Percentiles rank a stretch among this genome's conserved stretches.
phyloP scores from a whole-genome alignment of 2,329 filamentous ascomycete species.

The Rhynchosporium secalis region DNA sequence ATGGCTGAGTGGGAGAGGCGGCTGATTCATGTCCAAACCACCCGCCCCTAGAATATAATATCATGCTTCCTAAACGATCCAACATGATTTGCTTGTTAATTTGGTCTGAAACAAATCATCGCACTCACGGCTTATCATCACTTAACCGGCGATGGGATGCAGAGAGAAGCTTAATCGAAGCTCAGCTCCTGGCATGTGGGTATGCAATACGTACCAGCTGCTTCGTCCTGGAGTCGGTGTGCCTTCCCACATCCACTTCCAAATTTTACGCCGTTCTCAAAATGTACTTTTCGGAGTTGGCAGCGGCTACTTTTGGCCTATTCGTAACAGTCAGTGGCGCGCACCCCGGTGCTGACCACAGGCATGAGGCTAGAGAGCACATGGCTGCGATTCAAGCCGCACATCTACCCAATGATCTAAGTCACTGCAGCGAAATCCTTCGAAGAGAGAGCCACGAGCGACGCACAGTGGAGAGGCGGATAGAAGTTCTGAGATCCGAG shows the following conservation, averaged over 20 bases:
- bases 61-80: too few relatives aligned
- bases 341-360: background rate
- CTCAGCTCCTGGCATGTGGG: too few relatives aligned
- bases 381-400: background rate
- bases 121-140: too few relatives aligned
- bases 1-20: too few relatives aligned
- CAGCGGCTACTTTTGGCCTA: background rate
- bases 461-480: background rate
- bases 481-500: background rate
- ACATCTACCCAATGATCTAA: background rate
- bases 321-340: background rate
- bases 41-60: too few relatives aligned
- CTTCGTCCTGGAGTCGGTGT: background rate
- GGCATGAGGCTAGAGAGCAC: background rate
- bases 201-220: too few relatives aligned
- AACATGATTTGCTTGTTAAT: too few relatives aligned
- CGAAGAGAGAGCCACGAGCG: background rate
- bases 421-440: background rate
- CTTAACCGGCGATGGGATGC: too few relatives aligned
- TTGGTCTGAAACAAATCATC: too few relatives aligned
- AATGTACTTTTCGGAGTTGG: background rate
- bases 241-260: background rate
- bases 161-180: too few relatives aligned
- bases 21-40: too few relatives aligned
- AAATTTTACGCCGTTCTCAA: background rate